phyloP scores from a whole-genome alignment of 768 basidiomycete species.

The Tubosaeta sp. region DNA sequence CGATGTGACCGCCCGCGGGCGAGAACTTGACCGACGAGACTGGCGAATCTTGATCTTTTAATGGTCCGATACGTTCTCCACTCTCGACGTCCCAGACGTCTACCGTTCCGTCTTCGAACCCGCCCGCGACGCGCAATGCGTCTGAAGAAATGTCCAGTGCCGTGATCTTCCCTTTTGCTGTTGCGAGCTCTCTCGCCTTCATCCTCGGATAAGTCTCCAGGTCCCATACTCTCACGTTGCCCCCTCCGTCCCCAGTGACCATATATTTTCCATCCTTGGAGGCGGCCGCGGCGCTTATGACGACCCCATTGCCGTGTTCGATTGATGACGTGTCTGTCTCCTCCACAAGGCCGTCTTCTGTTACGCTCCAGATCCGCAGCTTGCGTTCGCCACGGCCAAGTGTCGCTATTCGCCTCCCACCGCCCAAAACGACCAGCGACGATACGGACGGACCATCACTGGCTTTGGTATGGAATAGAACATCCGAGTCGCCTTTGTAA shows the following conservation, averaged over 20 bases:
- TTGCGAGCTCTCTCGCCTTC: neutral
- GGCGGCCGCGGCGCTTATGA: neutral
- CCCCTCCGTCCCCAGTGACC: neutral
- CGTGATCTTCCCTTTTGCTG: neutral
- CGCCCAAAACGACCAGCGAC: neutral
- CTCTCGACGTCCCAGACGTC: neutral
- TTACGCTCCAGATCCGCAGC: neutral
- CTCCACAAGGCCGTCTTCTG: neutral
- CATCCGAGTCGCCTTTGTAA: neutral
- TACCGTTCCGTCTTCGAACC: neutral
- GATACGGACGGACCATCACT: neutral
- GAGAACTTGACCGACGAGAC: conserved; percentile 17
- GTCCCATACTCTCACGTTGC: neutral
- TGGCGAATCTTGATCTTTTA: neutral
- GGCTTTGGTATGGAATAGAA: neutral
- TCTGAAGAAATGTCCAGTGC: neutral
- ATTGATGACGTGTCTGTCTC: neutral
- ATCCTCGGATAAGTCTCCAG: neutral
- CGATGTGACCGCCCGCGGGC: conserved; percentile 8
- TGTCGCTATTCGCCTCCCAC: neutral
- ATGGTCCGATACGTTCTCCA: neutral
- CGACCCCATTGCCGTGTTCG: neutral
- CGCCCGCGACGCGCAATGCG: neutral
- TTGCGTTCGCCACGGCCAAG: neutral
- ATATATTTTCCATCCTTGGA: neutral